phyloP scores from a whole-genome alignment of 2,329 filamentous ascomycete species.

The Aureobasidium sp. region DNA sequence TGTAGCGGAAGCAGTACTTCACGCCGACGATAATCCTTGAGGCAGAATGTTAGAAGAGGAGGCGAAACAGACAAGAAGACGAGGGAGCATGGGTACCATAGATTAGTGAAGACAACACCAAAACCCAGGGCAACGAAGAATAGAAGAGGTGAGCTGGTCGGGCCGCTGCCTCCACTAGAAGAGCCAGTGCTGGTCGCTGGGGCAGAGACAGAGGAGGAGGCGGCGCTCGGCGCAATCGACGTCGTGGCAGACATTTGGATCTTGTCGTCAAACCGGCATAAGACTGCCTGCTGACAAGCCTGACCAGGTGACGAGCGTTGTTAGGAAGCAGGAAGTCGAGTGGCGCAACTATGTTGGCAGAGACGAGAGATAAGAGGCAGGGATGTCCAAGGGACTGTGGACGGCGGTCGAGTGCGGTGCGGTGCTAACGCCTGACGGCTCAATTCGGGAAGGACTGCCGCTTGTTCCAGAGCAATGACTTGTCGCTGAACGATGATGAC shows the following conservation, averaged over 20 bases:
- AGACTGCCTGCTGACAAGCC: background rate
- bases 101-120: slow-evolving; percentile 95
- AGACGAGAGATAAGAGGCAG: background rate
- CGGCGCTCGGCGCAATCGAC: slow-evolving; percentile 1
- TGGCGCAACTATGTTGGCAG: background rate
- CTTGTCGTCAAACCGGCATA: slow-evolving; percentile 5
- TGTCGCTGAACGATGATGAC: background rate
- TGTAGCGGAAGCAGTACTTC: slow-evolving; percentile 98
- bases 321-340: background rate
- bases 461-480: background rate
- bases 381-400: background rate
- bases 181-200: slow-evolving; percentile 21
- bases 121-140: slow-evolving; percentile 97
- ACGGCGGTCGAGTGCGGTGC: background rate
- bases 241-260: slow-evolving; percentile 13
- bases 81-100: slow-evolving; percentile 66
- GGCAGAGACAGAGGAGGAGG: slow-evolving; percentile 18
- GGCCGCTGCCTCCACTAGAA: slow-evolving; percentile 33
- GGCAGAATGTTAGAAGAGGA: background rate
- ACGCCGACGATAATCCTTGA: slow-evolving; percentile 97
- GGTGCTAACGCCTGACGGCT: background rate
- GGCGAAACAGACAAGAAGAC: background rate
- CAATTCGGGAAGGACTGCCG: background rate
- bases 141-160: slow-evolving; percentile 66
- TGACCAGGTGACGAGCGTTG: background rate